phyloP scores from a whole-genome alignment of 2,329 filamentous ascomycete species.

The Ophiostoma quercus region DNA sequence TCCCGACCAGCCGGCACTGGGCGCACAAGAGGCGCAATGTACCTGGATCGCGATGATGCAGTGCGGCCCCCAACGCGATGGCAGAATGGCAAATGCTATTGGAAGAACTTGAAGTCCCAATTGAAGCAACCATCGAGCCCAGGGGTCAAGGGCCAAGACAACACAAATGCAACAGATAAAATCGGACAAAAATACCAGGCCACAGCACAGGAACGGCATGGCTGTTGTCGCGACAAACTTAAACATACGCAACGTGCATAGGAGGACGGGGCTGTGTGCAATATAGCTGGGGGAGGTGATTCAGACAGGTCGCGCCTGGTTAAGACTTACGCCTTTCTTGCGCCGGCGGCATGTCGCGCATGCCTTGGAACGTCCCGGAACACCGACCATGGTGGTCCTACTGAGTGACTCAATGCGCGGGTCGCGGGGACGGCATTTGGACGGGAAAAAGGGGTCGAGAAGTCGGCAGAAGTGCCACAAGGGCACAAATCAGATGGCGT shows the following conservation, averaged over 20 bases:
- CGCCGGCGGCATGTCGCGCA: constrained; percentile 28
- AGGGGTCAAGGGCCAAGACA: neutral
- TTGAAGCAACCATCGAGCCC: neutral
- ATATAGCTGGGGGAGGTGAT: neutral
- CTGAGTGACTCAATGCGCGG: constrained; percentile 21
- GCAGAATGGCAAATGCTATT: neutral
- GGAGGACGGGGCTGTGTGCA: neutral
- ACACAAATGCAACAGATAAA: neutral
- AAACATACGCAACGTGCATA: neutral
- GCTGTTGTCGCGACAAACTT: neutral
- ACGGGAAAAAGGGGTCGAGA: constrained; percentile 4
- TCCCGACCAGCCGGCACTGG: constrained; percentile 2
- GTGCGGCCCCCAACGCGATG: constrained; percentile 3
- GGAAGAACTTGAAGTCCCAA: neutral
- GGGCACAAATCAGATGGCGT: neutral
- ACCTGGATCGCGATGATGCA: neutral
- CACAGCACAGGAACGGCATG: neutral
- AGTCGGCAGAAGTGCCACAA: neutral
- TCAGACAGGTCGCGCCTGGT: neutral
- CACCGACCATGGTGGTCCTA: constrained; percentile 27
- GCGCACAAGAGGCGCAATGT: neutral
- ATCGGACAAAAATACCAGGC: neutral
- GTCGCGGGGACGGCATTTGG: constrained; percentile 22
- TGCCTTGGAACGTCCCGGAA: constrained; percentile 29
- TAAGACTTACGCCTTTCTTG: constrained; percentile 28